A percentile compares a stretch with the other conserved stretches of the same genome.
Evolutionary conservation across 2,329 filamentous ascomycete species (phyloP).

Genomic region (Leptographium flavum): DNA sequence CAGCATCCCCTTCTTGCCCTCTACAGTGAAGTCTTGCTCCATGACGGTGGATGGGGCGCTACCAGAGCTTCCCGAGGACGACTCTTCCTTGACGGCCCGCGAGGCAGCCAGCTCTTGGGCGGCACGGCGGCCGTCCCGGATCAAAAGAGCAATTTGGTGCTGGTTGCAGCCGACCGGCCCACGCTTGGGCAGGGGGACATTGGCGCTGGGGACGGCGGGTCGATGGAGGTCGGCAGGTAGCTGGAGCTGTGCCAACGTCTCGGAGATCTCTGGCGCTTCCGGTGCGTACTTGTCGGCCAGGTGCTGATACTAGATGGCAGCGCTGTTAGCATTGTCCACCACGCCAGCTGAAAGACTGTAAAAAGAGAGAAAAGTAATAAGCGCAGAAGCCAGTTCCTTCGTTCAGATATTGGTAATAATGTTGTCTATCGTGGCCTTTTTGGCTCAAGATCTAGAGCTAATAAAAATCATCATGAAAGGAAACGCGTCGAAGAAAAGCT

Average conservation of each 20-base stretch:
- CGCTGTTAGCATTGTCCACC: no score
- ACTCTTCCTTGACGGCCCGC: constrained; percentile 32
- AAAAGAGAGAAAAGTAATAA: constrained; percentile 10
- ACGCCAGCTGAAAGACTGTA: no score
- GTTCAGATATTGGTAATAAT: constrained; percentile 27
- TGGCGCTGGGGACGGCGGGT: constrained; percentile 31
- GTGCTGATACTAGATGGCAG: constrained; percentile 47
- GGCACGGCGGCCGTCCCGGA: constrained; percentile 48
- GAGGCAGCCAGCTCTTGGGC: constrained; percentile 36
- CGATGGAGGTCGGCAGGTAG: constrained; percentile 38
- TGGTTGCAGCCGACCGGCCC: constrained; percentile 28
- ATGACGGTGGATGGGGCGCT: constrained; percentile 52
- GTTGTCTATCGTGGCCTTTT: constrained; percentile 48
- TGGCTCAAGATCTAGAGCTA: constrained; percentile 81
- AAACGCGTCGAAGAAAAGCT: constrained; percentile 1
- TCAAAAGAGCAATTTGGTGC: constrained; percentile 47
- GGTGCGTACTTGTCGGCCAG: constrained; percentile 55
- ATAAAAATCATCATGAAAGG: constrained; percentile 31
- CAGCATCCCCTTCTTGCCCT: constrained; percentile 65
- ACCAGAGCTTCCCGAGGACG: constrained; percentile 28
- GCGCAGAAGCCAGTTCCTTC: constrained; percentile 8
- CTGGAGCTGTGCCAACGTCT: constrained; percentile 52
- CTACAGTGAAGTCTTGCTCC: constrained; percentile 83
- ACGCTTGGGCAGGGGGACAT: constrained; percentile 40
- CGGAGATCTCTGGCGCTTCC: constrained; percentile 49